phyloP scores from a whole-genome alignment of 2,329 filamentous ascomycete genomes.

The Penicillium sp. region DNA sequence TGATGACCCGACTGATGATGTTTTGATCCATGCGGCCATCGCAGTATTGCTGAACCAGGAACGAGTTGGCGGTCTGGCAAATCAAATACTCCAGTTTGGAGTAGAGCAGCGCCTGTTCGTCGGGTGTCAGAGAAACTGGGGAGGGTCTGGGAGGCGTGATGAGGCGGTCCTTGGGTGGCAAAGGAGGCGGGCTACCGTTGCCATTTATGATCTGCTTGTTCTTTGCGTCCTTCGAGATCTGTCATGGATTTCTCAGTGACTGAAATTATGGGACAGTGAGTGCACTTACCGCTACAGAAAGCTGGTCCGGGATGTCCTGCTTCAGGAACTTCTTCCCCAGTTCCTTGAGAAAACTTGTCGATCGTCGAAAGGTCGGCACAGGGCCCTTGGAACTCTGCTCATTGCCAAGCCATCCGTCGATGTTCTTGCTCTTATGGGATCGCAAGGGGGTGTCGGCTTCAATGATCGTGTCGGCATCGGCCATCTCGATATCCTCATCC shows the following conservation, averaged over 20 bases:
- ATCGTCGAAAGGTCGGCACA: neutral
- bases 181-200: neutral
- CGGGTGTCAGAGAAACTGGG: slow-evolving; percentile 34
- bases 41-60: slow-evolving; percentile 41
- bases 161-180: neutral
- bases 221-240: neutral
- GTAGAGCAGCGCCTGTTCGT: slow-evolving; percentile 42
- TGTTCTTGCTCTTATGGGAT: neutral
- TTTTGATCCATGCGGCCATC: slow-evolving; percentile 37
- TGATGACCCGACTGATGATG: slow-evolving; percentile 37
- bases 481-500: neutral
- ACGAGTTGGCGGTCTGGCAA: slow-evolving; percentile 42
- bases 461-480: neutral
- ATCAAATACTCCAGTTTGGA: slow-evolving; percentile 46
- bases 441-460: neutral
- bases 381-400: neutral
- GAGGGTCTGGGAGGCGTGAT: slow-evolving; percentile 14
- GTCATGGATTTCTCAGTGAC: neutral
- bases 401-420: neutral
- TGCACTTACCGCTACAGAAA: neutral
- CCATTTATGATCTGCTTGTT: neutral
- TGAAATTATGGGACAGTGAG: neutral
- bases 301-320: neutral
- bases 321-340: neutral
- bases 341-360: neutral